These are phyloP conservation scores for Lanmaoa rubissima DNA, from an alignment of 768 basidiomycete genomes.

Conservation along the genomic window DNA sequence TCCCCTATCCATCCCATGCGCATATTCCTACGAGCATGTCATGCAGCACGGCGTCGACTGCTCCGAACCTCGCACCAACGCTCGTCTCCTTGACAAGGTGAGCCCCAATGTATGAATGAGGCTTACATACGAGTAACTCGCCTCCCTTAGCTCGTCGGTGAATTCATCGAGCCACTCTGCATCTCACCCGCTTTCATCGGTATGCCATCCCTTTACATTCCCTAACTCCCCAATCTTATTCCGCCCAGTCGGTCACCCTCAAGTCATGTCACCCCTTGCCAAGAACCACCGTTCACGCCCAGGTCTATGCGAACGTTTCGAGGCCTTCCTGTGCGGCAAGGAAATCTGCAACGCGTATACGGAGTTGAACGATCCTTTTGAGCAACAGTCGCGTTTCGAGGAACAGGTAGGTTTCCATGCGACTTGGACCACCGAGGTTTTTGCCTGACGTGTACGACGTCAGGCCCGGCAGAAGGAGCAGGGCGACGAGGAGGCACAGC, in stretches of 20 bases:
- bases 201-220: slow-evolving; percentile 28
- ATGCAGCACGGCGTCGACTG: slow-evolving; percentile 92
- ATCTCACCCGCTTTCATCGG: slow-evolving; percentile 96
- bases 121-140: neutral
- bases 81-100: slow-evolving; percentile 93
- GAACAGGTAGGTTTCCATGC: slow-evolving; percentile 62
- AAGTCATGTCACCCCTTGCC: slow-evolving; percentile 99
- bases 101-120: neutral
- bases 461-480: slow-evolving; percentile 89
- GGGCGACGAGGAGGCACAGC: slow-evolving; percentile 98
- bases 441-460: neutral
- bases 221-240: neutral
- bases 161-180: slow-evolving; percentile 96
- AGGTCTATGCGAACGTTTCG: slow-evolving; percentile 97
- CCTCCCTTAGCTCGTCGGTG: slow-evolving; percentile 78
- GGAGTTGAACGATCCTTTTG: slow-evolving; percentile 98
- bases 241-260: slow-evolving; percentile 85
- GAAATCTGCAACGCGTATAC: slow-evolving; percentile 99
- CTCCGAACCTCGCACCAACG: slow-evolving; percentile 91
- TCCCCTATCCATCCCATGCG: neutral
- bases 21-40: neutral
- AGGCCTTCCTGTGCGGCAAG: slow-evolving; percentile 97
- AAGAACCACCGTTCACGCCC: slow-evolving; percentile 98
- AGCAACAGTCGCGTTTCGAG: slow-evolving; percentile 93
- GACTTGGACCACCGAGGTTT: too few relatives aligned